Conservation (phyloP, 2,329 filamentous ascomycete genomes). For the Moelleriella libera region DNA sequence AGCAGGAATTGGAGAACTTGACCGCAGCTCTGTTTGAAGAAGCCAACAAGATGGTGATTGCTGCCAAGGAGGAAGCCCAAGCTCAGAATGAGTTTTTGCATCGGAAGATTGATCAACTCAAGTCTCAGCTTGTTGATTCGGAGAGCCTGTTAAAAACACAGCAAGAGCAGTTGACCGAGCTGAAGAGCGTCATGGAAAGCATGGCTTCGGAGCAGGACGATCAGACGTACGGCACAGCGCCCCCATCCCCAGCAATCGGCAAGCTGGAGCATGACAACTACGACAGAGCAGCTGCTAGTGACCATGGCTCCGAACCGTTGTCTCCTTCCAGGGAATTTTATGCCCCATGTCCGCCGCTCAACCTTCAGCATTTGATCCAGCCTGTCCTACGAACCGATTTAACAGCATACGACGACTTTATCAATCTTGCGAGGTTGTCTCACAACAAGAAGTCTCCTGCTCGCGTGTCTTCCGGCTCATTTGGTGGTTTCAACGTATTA, state of each 20-base stretch:
- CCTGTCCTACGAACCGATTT: conserved; percentile 75
- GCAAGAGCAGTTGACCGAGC: conserved; percentile 80
- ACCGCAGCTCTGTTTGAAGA: conserved; percentile 94
- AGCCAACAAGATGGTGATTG: conserved; percentile 93
- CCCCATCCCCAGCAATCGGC: conserved; percentile 66
- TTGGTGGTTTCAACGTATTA: conserved; percentile 33
- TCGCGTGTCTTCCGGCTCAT: conserved; percentile 57
- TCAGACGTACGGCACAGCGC: conserved; percentile 55
- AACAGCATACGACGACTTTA: conserved; percentile 72
- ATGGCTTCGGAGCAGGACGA: conserved; percentile 66
- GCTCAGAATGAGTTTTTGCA: conserved; percentile 69
- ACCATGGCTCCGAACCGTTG: conserved; percentile 16
- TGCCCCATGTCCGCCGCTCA: conserved; percentile 45
- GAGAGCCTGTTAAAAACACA: conserved; percentile 77
- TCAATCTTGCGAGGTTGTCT: conserved; percentile 57
- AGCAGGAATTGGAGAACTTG: conserved; percentile 79
- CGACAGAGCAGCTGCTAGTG: conserved; percentile 13
- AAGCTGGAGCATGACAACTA: conserved; percentile 49
- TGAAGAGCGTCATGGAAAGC: conserved; percentile 85
- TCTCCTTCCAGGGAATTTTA: conserved; percentile 27
- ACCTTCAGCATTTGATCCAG: conserved; percentile 71
- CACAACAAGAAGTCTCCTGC: conserved; percentile 41
- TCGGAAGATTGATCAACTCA: conserved; percentile 78
- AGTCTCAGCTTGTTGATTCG: conserved; percentile 71
- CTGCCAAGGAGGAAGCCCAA: conserved; percentile 75